These are phyloP conservation scores for Candida hungchunana DNA, from an alignment of 805 yeast species.

Conservation along the genomic window DNA sequence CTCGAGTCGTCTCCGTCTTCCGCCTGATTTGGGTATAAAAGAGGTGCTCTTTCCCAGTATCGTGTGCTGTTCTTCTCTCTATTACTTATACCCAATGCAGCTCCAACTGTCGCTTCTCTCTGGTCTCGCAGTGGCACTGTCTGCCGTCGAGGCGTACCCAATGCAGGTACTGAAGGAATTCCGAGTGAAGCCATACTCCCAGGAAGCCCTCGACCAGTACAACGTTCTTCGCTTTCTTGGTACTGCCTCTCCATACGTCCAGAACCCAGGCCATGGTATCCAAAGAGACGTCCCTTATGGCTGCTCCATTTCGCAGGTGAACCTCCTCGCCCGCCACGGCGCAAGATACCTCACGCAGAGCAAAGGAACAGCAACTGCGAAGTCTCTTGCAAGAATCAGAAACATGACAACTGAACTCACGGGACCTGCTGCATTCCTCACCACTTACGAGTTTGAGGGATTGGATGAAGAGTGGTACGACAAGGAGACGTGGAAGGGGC, in stretches of 20 bases:
- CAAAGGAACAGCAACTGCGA: constrained; percentile 17
- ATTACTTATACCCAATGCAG: too few species aligned
- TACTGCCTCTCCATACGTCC: constrained; percentile 51
- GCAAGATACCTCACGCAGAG: constrained; percentile 45
- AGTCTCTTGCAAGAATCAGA: constrained; percentile 28
- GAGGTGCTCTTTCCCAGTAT: background rate
- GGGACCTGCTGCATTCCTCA: constrained; percentile 23
- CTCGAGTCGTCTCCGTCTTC: too few species aligned
- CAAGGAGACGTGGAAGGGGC: constrained; percentile 46
- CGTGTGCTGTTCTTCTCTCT: background rate
- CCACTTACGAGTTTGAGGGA: constrained; percentile 44
- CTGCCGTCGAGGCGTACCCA: constrained; percentile 4
- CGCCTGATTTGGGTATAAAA: background rate
- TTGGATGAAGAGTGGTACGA: constrained; percentile 39
- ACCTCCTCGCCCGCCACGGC: constrained; percentile 51
- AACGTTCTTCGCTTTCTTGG: constrained; percentile 44
- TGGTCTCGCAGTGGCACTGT: background rate
- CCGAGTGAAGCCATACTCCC: constrained; percentile 24
- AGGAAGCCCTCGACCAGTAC: constrained; percentile 37
- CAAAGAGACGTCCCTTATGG: constrained; percentile 46
- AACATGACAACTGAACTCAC: constrained; percentile 29
- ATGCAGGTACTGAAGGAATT: constrained; percentile 8
- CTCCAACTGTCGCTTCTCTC: constrained; percentile 1
- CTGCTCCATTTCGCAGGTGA: constrained; percentile 52
- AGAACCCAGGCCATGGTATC: constrained; percentile 49